Evolutionary conservation across 345 rosid genomes (phyloP).

Genomic region (Rhodamnia argentea): DNA sequence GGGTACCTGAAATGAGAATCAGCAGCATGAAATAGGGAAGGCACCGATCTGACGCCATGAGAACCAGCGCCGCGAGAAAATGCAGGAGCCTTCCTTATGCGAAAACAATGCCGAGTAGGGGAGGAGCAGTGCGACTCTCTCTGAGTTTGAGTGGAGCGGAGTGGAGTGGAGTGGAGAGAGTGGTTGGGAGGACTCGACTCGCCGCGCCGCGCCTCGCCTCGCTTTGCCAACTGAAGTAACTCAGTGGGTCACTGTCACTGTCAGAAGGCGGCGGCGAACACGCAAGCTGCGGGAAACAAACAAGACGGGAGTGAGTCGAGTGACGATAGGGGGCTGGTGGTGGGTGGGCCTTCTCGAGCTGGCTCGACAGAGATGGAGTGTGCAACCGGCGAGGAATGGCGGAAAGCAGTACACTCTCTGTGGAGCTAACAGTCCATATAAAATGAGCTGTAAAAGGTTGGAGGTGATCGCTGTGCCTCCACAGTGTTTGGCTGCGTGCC

Average conservation of each 20-base stretch:
- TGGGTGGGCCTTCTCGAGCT: not conserved
- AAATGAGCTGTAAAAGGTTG: not conserved
- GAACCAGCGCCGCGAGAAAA: not conserved
- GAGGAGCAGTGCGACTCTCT: not conserved
- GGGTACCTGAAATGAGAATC: slow-evolving; percentile 31
- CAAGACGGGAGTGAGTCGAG: not conserved
- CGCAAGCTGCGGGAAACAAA: not conserved
- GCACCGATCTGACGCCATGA: not conserved
- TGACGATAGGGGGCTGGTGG: not conserved
- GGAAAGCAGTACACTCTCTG: no score
- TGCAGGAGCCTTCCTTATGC: not conserved
- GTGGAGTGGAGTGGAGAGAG: not conserved
- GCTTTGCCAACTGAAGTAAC: not conserved
- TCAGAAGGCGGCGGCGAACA: not conserved
- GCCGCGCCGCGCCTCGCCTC: no score
- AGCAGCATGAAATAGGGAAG: not conserved
- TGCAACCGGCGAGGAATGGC: not conserved
- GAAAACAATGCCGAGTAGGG: not conserved
- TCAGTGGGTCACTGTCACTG: not conserved
- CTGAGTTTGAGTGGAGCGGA: not conserved
- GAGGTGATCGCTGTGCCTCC: not conserved
- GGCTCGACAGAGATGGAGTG: slow-evolving; percentile 1
- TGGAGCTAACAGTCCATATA: not conserved
- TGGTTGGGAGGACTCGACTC: no score
- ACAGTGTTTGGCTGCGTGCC: not conserved